Evolutionary conservation across 331 rosid species (phyloP).

Genomic region (Arachis monticola): DNA sequence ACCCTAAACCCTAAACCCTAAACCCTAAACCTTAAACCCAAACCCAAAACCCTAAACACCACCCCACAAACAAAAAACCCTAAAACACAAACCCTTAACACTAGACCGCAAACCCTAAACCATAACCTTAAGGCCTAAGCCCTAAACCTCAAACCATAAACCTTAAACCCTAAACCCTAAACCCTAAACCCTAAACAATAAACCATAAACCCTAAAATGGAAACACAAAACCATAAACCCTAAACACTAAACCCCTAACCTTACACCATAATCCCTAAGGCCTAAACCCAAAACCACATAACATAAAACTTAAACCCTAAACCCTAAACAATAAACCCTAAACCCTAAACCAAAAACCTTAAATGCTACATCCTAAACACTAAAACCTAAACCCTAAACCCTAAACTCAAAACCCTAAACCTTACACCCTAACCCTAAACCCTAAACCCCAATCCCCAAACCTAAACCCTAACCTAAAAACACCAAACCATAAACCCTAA

Average conservation of each 20-base stretch:
- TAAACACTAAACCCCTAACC: too few relatives aligned
- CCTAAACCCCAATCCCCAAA: background rate
- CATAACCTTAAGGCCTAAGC: too few relatives aligned
- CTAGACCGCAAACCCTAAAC: too few relatives aligned
- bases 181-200: background rate
- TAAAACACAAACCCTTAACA: too few relatives aligned
- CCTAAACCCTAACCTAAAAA: background rate
- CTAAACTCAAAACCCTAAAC: background rate
- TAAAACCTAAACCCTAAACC: constrained; percentile 1
- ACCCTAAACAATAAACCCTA: too few relatives aligned
- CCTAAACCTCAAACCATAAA: background rate
- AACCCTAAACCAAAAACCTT: too few relatives aligned
- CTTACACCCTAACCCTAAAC: constrained; percentile 1
- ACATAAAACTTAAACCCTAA: too few relatives aligned
- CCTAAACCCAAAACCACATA: too few relatives aligned
- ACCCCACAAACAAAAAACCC: too few relatives aligned
- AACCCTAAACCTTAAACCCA: constrained; percentile 8
- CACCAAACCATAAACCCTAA: constrained; percentile 8
- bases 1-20: constrained; percentile 26
- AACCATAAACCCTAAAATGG: background rate
- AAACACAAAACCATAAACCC: too few relatives aligned
- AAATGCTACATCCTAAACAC: background rate
- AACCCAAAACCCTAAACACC: background rate
- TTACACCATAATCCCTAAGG: too few relatives aligned
- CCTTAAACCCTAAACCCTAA: constrained; percentile 9